Evolutionary conservation across 1,284 basidiomycete genomes (phyloP).

Genomic region (Schizophyllum commune): DNA sequence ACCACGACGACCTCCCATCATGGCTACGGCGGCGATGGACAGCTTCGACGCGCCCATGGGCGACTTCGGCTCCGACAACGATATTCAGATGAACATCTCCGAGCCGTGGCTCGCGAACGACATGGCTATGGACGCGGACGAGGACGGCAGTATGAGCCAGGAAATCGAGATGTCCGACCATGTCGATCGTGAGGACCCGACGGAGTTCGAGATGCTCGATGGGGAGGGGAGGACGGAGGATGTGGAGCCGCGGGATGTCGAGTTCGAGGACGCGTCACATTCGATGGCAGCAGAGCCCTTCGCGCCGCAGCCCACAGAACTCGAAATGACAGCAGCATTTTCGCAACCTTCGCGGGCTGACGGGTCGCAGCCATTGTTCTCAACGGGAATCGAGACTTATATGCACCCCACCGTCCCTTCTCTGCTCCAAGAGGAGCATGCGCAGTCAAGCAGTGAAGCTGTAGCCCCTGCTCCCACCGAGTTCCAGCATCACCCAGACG

Average conservation of each 20-base stretch:
- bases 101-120: slow-evolving; percentile 53
- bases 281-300: slow-evolving; percentile 7
- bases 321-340: neutral
- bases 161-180: slow-evolving; percentile 70
- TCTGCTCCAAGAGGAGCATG: neutral
- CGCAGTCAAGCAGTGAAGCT: neutral
- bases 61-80: slow-evolving; percentile 54
- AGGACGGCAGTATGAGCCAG: slow-evolving; percentile 34
- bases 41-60: slow-evolving; percentile 60
- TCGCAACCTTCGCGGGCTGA: neutral
- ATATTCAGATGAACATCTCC: slow-evolving; percentile 52
- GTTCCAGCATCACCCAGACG: neutral
- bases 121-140: slow-evolving; percentile 59
- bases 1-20: slow-evolving; percentile 12
- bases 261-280: slow-evolving; percentile 49
- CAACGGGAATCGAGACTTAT: neutral
- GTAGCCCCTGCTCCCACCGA: neutral
- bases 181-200: slow-evolving; percentile 36
- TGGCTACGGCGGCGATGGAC: slow-evolving; percentile 40
- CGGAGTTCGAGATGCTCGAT: slow-evolving; percentile 61
- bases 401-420: neutral
- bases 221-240: slow-evolving; percentile 28
- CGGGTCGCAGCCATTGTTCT: neutral
- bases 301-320: slow-evolving; percentile 6
- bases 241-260: slow-evolving; percentile 37